Evolutionary conservation across 805 yeast genomes (phyloP).

Genomic region (Candida berthetii): DNA sequence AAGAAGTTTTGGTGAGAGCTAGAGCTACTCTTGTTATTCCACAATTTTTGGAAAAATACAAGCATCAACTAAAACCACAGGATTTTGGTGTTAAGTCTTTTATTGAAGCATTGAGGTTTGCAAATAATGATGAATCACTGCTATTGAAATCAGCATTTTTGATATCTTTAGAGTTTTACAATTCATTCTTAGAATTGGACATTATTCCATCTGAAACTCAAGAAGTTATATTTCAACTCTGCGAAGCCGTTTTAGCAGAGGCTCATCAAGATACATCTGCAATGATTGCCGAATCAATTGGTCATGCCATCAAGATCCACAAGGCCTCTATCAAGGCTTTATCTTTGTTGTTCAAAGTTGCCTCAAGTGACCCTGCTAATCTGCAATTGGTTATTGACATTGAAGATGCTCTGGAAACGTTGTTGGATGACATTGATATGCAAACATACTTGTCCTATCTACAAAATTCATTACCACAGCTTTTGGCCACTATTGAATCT

Average conservation of each 20-base stretch:
- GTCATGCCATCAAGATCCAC: slow-evolving; percentile 47
- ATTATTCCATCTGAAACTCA: slow-evolving; percentile 16
- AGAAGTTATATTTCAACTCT: slow-evolving; percentile 24
- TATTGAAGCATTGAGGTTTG: slow-evolving; percentile 13
- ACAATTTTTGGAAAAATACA: slow-evolving; percentile 47
- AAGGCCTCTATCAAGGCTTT: slow-evolving; percentile 28
- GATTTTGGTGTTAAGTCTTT: slow-evolving; percentile 24
- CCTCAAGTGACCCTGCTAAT: slow-evolving; percentile 71
- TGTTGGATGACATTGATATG: slow-evolving; percentile 42
- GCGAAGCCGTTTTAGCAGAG: slow-evolving; percentile 43
- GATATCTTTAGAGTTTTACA: slow-evolving; percentile 48
- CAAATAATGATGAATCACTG: slow-evolving; percentile 23
- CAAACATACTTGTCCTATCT: slow-evolving; percentile 41
- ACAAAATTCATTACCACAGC: slow-evolving; percentile 45
- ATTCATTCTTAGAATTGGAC: slow-evolving; percentile 28
- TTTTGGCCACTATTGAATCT: slow-evolving; percentile 31
- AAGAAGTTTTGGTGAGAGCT: slow-evolving; percentile 34
- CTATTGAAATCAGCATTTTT: slow-evolving; percentile 27
- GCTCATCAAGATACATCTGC: slow-evolving; percentile 81
- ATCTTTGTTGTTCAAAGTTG: slow-evolving; percentile 53
- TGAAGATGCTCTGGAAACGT: slow-evolving; percentile 57
- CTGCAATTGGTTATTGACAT: slow-evolving; percentile 62
- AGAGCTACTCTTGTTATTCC: slow-evolving; percentile 51
- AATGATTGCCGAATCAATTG: slow-evolving; percentile 63
- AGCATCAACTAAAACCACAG: slow-evolving; percentile 23